Evolutionary conservation across 2,329 filamentous ascomycete genomes (phyloP), one percentile per base, ranked within the genome.

Genomic region (Hysterium pulicare): DNA sequence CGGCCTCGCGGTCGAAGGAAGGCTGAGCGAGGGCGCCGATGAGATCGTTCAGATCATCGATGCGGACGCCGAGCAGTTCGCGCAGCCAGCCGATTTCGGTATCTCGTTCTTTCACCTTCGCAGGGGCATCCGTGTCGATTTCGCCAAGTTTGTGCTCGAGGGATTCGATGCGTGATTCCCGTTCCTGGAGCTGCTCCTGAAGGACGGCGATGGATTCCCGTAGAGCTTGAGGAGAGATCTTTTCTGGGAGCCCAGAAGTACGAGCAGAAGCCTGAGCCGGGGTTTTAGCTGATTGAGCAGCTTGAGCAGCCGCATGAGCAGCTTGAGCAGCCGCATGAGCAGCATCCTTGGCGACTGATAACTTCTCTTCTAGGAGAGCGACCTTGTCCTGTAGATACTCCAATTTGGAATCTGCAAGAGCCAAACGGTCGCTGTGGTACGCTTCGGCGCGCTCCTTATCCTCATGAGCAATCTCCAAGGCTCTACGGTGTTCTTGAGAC

Each of bases 141-240:
- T 79, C 77, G 15, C 79, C 71, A 6, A 90, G 73, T 40, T 83
- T 76, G 40, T 83, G 78, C 67, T 95, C 88, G 10, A 97, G 83
- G 48, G 85, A 81, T 63, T 98, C 93, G 53, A 97, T 95, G 30
- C 82, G 84, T 46, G 85, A 79, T 70, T 98, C 93, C 40, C 93
- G 90, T 55, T 93, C 89, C 66, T 97, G 93, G 5, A 98, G 78
- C 67, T 98, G 93, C 66, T 97, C 91, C 69, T 98, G 93, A 20
- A 98, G 76, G 15, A 96, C 93, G 69, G 95, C 83, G 61, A 98
- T 96, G 1, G 90, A 95, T 68, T 98, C 93, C 22, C 93, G 86
- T 23, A 98, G 79, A 5, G 93, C 93, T 68, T 97, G 91, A 1
- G 90, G 88, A 2, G 91, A 96, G 44, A 96, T 88, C 74, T 86